Evolutionary conservation across 2,329 filamentous ascomycete genomes (phyloP).

Genomic region (Akanthomyces lecanii): DNA sequence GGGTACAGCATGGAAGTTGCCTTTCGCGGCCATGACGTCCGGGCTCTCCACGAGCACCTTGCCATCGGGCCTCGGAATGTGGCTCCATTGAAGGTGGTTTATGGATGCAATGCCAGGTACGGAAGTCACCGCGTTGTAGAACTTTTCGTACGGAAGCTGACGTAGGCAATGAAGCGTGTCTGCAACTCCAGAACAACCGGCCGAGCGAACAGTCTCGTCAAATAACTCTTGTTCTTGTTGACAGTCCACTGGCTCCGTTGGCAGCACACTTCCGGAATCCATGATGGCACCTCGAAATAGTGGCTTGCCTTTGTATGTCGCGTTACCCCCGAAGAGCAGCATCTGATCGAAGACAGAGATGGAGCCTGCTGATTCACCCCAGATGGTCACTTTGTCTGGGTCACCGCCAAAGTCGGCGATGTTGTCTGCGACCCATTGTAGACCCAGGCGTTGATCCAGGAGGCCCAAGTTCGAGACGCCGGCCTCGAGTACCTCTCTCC

Average conservation of each 20-base stretch:
- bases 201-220: conserved; percentile 41
- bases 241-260: conserved; percentile 48
- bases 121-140: neutral
- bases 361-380: conserved; percentile 56
- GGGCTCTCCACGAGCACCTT: neutral
- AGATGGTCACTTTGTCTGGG: conserved; percentile 59
- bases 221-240: conserved; percentile 53
- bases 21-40: neutral
- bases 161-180: conserved; percentile 66
- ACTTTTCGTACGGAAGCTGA: conserved; percentile 46
- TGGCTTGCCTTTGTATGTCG: conserved; percentile 58
- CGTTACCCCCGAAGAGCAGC: conserved; percentile 56
- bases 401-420: conserved; percentile 64
- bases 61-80: neutral
- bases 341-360: conserved; percentile 63
- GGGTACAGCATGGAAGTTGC: neutral
- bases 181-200: neutral
- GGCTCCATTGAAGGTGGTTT: neutral
- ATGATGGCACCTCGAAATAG: conserved; percentile 64
- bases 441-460: conserved; percentile 54
- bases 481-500: conserved; percentile 51
- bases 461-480: conserved; percentile 56
- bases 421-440: conserved; percentile 62
- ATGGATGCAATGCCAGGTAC: neutral
- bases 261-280: conserved; percentile 52